Percentiles rank a stretch among this genome's conserved stretches.
phyloP scores from a whole-genome alignment of 495 filamentous ascomycete species.

The Neurospora sp. region DNA sequence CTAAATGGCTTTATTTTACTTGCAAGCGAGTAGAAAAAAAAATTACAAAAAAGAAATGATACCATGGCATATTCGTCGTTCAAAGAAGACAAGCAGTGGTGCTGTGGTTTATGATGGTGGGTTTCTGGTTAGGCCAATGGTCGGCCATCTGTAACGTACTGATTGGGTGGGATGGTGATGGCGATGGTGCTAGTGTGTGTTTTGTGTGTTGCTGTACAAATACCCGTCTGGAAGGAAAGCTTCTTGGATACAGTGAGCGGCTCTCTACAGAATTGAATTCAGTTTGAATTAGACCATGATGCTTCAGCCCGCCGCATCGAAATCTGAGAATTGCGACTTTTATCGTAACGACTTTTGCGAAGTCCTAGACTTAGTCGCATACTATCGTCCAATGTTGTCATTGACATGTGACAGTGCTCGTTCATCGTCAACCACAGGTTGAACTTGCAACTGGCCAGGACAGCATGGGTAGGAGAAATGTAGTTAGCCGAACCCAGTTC shows the following conservation, averaged over 20 bases:
- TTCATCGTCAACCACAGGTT: not conserved
- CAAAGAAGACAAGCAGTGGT: not conserved
- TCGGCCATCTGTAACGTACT: not conserved
- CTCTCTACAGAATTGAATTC: not conserved
- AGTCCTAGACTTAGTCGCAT: not conserved
- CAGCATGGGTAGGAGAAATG: not conserved
- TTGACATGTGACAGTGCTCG: not conserved
- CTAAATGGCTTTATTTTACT: constrained; percentile 30
- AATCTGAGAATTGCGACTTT: not conserved
- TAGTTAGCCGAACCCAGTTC: not conserved
- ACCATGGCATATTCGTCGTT: not conserved
- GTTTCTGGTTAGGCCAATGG: not conserved
- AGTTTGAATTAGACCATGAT: too few species aligned
- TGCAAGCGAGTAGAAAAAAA: not conserved
- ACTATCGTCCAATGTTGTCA: not conserved
- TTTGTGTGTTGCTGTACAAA: not conserved
- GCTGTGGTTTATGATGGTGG: not conserved
- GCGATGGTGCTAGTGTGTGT: not conserved
- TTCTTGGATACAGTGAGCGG: not conserved
- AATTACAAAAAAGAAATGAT: not conserved
- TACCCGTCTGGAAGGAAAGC: not conserved
- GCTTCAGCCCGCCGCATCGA: not conserved
- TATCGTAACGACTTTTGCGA: not conserved
- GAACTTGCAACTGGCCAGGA: not conserved
- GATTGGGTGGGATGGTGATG: not conserved